Evolutionary conservation across 495 filamentous ascomycete species (phyloP), one percentile per base, ranked within the genome.

Genomic region (Talaromyces thailandensis): DNA sequence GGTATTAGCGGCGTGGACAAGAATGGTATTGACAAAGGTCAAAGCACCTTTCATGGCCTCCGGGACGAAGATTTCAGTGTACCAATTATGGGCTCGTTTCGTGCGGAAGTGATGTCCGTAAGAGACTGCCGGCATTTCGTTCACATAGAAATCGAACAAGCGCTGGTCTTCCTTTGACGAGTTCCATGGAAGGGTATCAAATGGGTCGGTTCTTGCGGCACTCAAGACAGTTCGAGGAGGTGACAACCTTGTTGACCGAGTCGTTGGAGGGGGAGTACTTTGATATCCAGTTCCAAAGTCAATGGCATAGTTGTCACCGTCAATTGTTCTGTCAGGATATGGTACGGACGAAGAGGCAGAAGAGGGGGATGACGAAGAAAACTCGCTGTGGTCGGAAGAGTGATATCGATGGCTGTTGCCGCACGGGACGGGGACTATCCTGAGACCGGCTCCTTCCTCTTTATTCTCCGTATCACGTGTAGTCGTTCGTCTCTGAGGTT

Each of bases 71-170:
- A 75, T 70, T 0, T 64, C 26, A 2, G 66, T 75, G 51, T 76
- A 74, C 75, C 73, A 76, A 26, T 78, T 73, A 40, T 76, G 72
- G 5, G 76, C 75, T 21, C 71, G 69, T n/a, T 59, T 4, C 3
- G 75, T 72, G 16, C 68, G 67, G 12, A 68, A 72, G 66, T 75
- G 72, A 2, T 65, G 50, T 21, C 69, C 76, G 35, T 77, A 78
- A 12, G 72, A 75, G 61, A 70, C 73, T 7, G 73, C 67, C 0
- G 73, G 74, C 73, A 77, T 76, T 28, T 71, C 68, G 37, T 71
- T 73, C n/a, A 74, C 70, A 45, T 75, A 77, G 43, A 75, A 76
- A 60, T 77, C 76, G 35, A 76, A 76, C 4, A 76, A 60, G 18
- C 64, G 62, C 57, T 74, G 66, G 18, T 69, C 70, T 45, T 76